phyloP scores from a whole-genome alignment of 176 grass and related monocot genomes.

The Musa itinerans region DNA sequence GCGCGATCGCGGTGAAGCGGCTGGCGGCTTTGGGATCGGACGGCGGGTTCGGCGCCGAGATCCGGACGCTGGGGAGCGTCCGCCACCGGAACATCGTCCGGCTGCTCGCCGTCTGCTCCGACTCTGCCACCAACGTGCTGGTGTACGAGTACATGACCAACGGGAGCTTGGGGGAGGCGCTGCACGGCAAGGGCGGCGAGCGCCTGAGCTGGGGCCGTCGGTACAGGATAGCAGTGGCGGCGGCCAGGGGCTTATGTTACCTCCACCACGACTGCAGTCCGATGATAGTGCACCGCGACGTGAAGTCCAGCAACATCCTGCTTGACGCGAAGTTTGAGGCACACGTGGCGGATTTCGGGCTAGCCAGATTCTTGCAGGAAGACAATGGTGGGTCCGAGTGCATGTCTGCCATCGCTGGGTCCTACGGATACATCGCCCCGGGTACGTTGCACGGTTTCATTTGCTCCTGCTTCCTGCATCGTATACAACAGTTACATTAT shows the following conservation, averaged over 20 bases:
- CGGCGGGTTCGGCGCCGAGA: conserved; percentile 77
- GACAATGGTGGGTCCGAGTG: conserved; percentile 35
- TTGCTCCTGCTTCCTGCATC: not conserved
- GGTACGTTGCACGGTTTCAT: conserved; percentile 26
- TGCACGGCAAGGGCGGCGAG: conserved; percentile 66
- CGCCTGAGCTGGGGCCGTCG: conserved; percentile 52
- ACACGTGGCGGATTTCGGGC: conserved; percentile 87
- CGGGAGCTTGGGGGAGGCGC: conserved; percentile 62
- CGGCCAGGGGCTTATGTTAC: conserved; percentile 85
- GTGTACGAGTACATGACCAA: conserved; percentile 97
- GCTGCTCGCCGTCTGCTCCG: conserved; percentile 61
- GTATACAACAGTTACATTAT: too few species aligned
- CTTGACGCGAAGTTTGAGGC: conserved; percentile 63
- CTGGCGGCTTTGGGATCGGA: conserved; percentile 38
- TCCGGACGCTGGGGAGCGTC: conserved; percentile 79
- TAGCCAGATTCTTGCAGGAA: conserved; percentile 73
- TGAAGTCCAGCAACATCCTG: conserved; percentile 98
- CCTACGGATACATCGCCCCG: conserved; percentile 98
- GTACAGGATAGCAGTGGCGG: conserved; percentile 67
- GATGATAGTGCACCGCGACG: conserved; percentile 90
- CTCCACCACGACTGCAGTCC: conserved; percentile 86
- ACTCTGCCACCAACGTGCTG: conserved; percentile 47
- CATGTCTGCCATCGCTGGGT: conserved; percentile 91
- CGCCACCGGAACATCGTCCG: conserved; percentile 93
- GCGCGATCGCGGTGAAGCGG: conserved; percentile 73